Conservation (phyloP, 164 flowering plant species). For the Hamamelis virginiana region DNA sequence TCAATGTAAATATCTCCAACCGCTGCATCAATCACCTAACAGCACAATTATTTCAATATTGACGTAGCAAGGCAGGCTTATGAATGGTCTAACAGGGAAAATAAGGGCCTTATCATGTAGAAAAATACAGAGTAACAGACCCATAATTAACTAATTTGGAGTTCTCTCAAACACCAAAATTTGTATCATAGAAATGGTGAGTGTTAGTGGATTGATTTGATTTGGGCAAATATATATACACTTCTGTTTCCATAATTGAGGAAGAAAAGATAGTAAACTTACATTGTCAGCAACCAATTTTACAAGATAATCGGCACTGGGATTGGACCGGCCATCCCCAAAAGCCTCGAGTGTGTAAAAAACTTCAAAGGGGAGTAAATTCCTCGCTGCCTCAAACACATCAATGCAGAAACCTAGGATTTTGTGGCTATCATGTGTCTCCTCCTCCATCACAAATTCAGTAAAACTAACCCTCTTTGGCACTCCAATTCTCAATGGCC, state of each 20-base stretch:
- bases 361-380: conserved; percentile 56
- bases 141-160: too few species aligned
- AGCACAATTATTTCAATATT: background rate
- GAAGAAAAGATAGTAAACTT: conserved; percentile 26
- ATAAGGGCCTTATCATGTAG: background rate
- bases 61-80: background rate
- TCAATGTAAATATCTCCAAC: conserved; percentile 80
- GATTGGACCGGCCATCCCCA: conserved; percentile 74
- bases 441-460: conserved; percentile 48
- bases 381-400: conserved; percentile 53
- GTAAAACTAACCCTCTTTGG: conserved; percentile 58
- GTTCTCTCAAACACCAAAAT: too few species aligned
- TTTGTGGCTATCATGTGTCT: conserved; percentile 22
- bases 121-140: too few species aligned
- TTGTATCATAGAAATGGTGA: too few species aligned
- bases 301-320: conserved; percentile 55
- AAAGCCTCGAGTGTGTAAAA: conserved; percentile 45
- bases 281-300: conserved; percentile 52
- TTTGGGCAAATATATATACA: background rate
- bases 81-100: background rate
- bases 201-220: too few species aligned
- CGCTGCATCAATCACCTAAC: conserved; percentile 71
- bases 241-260: background rate
- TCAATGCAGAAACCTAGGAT: conserved; percentile 70
- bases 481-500: conserved; percentile 58